Percentiles rank a stretch among this genome's conserved stretches.
Conservation (phyloP, 202 grass and related monocot genomes). For the Zizania palustris region DNA sequence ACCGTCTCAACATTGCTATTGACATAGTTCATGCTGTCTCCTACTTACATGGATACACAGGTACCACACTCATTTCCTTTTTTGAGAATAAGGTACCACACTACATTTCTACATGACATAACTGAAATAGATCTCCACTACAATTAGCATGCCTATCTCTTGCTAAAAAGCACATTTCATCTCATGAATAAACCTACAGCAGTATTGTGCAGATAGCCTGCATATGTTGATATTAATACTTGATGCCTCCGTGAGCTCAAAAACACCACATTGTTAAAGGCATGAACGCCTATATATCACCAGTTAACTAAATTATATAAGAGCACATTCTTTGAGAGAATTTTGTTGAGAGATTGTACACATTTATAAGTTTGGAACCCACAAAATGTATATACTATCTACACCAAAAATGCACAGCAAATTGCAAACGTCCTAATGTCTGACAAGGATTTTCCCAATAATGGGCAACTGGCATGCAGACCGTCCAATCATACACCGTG, state of each 20-base stretch:
- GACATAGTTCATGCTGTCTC: conserved; percentile 86
- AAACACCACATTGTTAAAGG: background rate
- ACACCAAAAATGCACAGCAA: conserved; percentile 6
- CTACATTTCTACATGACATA: background rate
- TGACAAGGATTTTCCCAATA: conserved; percentile 14
- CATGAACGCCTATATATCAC: conserved; percentile 9
- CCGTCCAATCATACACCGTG: conserved; percentile 87
- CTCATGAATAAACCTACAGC: background rate
- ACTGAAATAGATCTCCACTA: background rate
- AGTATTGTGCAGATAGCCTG: background rate
- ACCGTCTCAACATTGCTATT: conserved; percentile 78
- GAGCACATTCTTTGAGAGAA: conserved; percentile 1
- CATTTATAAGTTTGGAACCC: background rate
- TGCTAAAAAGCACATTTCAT: background rate
- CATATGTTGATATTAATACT: conserved; percentile 6
- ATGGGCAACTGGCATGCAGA: conserved; percentile 46
- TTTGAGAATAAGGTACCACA: conserved; percentile 39
- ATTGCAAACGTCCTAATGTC: conserved; percentile 19
- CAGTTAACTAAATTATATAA: background rate
- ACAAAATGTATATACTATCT: background rate
- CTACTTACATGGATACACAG: conserved; percentile 84
- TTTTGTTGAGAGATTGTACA: background rate
- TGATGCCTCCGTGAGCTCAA: background rate
- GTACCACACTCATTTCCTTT: conserved; percentile 36
- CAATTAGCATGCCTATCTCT: background rate